Conservation (phyloP, 805 yeast genomes). For the Candida verbasci region DNA sequence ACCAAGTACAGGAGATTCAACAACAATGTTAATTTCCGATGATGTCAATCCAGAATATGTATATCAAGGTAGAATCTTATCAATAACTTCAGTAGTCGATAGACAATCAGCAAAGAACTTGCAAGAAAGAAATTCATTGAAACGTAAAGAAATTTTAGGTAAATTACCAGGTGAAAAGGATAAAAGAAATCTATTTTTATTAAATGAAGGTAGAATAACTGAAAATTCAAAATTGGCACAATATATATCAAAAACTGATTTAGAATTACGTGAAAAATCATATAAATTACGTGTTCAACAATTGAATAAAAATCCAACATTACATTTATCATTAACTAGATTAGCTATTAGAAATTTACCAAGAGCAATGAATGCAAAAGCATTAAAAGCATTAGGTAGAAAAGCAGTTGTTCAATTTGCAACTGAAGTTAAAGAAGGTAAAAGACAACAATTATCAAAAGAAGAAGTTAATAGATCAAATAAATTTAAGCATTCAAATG, state of each 20-base stretch:
- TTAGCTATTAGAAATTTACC: constrained; percentile 93
- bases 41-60: constrained; percentile 88
- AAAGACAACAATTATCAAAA: constrained; percentile 80
- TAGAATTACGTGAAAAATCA: constrained; percentile 86
- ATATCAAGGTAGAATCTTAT: constrained; percentile 85
- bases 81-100: constrained; percentile 81
- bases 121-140: constrained; percentile 66
- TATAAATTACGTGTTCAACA: constrained; percentile 83
- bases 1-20: constrained; percentile 54
- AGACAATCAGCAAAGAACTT: constrained; percentile 74
- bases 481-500: constrained; percentile 50
- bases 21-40: constrained; percentile 79
- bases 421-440: constrained; percentile 68
- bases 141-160: constrained; percentile 74
- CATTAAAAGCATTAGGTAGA: constrained; percentile 87
- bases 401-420: constrained; percentile 95
- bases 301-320: constrained; percentile 81
- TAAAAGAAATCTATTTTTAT: constrained; percentile 74
- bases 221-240: constrained; percentile 75
- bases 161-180: constrained; percentile 78
- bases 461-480: constrained; percentile 84
- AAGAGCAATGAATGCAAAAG: constrained; percentile 82
- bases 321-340: constrained; percentile 92
- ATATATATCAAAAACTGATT: constrained; percentile 61
- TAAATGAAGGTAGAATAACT: constrained; percentile 92